A percentile compares a stretch with the other conserved stretches of the same genome.
These are phyloP conservation scores for Aureoboletus auriporus DNA, from an alignment of 768 basidiomycete genomes.

Conservation along the genomic window DNA sequence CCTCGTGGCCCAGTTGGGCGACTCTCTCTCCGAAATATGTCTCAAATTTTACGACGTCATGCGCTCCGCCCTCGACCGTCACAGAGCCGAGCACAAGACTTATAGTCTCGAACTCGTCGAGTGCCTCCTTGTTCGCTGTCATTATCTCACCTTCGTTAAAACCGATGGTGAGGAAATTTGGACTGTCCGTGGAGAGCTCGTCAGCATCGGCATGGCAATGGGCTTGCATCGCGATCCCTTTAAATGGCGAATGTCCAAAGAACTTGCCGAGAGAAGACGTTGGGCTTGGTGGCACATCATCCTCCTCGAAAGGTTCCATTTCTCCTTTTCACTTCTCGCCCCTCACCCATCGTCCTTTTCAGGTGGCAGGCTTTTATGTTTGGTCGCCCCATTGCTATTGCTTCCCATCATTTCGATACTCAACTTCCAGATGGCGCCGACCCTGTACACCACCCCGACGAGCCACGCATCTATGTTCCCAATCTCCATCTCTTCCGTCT, in stretches of 20 bases:
- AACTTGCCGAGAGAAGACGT: slow-evolving; percentile 69
- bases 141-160: slow-evolving; percentile 71
- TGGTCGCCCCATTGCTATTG: slow-evolving; percentile 70
- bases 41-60: slow-evolving; percentile 68
- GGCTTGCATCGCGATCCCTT: slow-evolving; percentile 85
- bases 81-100: slow-evolving; percentile 53
- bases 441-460: slow-evolving; percentile 33
- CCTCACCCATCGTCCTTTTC: slow-evolving; percentile 8
- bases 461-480: slow-evolving; percentile 69
- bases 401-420: slow-evolving; percentile 82
- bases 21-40: slow-evolving; percentile 58
- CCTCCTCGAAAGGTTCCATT: slow-evolving; percentile 67
- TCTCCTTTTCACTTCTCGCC: slow-evolving; percentile 2
- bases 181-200: slow-evolving; percentile 67
- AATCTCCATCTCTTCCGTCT: slow-evolving; percentile 73
- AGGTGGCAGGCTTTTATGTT: slow-evolving; percentile 91
- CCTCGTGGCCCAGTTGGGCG: slow-evolving; percentile 50
- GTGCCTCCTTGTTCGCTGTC: slow-evolving; percentile 61
- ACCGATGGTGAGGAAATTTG: slow-evolving; percentile 80
- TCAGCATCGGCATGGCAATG: slow-evolving; percentile 76
- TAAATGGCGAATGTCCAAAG: slow-evolving; percentile 66
- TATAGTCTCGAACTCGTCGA: slow-evolving; percentile 76
- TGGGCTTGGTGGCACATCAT: slow-evolving; percentile 94
- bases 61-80: slow-evolving; percentile 57
- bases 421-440: slow-evolving; percentile 69